These are phyloP conservation scores for Candida ipomoeae DNA, from an alignment of 805 yeast genomes.

Conservation along the genomic window DNA sequence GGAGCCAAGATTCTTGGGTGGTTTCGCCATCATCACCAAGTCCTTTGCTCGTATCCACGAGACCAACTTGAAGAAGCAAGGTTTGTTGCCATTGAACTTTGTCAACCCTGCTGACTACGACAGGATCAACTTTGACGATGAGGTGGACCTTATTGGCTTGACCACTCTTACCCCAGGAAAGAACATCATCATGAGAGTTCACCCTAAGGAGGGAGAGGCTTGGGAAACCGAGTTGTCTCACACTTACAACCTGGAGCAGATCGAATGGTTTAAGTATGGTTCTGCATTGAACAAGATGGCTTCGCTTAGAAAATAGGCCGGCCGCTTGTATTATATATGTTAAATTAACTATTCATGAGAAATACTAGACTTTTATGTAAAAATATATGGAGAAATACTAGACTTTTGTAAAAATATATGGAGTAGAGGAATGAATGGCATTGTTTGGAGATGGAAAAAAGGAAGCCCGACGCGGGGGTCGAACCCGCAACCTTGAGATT, in stretches of 20 bases:
- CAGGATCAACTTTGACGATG: constrained; percentile 87
- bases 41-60: constrained; percentile 99
- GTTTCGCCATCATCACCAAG: constrained; percentile 94
- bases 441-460: neutral
- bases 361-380: too few relatives aligned
- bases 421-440: neutral
- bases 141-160: constrained; percentile 82
- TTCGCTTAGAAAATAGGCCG: constrained; percentile 16
- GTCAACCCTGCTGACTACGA: constrained; percentile 87
- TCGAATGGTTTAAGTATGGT: constrained; percentile 98
- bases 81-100: constrained; percentile 95
- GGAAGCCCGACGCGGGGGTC: constrained; percentile 26
- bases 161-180: constrained; percentile 89
- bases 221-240: constrained; percentile 93
- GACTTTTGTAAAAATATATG: neutral
- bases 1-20: constrained; percentile 99
- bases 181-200: constrained; percentile 72
- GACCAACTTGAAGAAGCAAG: constrained; percentile 99
- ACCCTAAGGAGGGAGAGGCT: constrained; percentile 67
- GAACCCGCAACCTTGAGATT: constrained; percentile 25
- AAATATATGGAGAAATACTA: too few relatives aligned
- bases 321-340: constrained; percentile 7
- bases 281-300: constrained; percentile 98
- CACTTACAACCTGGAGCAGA: constrained; percentile 94
- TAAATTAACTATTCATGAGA: constrained; percentile 9